Evolutionary conservation across 805 yeast genomes (phyloP).

Genomic region (Nakazawaea peltata): DNA sequence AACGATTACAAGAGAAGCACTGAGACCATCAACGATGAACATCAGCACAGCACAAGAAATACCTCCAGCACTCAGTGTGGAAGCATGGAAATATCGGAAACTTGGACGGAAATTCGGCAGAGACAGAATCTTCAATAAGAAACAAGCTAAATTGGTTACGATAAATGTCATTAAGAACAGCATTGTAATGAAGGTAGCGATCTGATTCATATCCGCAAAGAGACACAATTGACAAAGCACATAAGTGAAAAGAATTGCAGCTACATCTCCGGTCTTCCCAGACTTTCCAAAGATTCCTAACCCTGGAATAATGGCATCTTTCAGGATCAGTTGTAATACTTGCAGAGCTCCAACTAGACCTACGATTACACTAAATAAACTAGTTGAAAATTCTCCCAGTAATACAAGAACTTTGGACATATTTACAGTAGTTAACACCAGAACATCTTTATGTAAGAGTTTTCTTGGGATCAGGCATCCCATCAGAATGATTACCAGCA

Average conservation of each 20-base stretch:
- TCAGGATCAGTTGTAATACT: constrained; percentile 83
- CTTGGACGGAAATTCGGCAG: constrained; percentile 99
- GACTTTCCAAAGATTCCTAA: constrained; percentile 50
- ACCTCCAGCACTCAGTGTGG: constrained; percentile 77
- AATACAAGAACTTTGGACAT: constrained; percentile 60
- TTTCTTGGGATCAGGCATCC: constrained; percentile 77
- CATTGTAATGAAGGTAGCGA: constrained; percentile 95
- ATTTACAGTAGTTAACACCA: constrained; percentile 77
- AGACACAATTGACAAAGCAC: constrained; percentile 74
- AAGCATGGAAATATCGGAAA: constrained; percentile 75
- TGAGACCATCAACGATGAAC: constrained; percentile 90
- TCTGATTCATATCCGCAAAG: constrained; percentile 85
- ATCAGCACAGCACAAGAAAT: constrained; percentile 67
- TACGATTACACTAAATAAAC: constrained; percentile 87
- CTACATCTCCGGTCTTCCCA: constrained; percentile 30
- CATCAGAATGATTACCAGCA: constrained; percentile 73
- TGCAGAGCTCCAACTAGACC: constrained; percentile 96
- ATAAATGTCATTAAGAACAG: constrained; percentile 94
- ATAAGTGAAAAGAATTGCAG: constrained; percentile 73
- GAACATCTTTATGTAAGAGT: constrained; percentile 69
- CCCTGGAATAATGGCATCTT: constrained; percentile 84
- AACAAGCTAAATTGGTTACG: constrained; percentile 91
- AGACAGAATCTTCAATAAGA: constrained; percentile 74
- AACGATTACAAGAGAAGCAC: constrained; percentile 71
- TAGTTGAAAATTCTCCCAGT: constrained; percentile 87